phyloP scores from a whole-genome alignment of 2,329 filamentous ascomycete species.

The Pleoardoris graminearum region DNA sequence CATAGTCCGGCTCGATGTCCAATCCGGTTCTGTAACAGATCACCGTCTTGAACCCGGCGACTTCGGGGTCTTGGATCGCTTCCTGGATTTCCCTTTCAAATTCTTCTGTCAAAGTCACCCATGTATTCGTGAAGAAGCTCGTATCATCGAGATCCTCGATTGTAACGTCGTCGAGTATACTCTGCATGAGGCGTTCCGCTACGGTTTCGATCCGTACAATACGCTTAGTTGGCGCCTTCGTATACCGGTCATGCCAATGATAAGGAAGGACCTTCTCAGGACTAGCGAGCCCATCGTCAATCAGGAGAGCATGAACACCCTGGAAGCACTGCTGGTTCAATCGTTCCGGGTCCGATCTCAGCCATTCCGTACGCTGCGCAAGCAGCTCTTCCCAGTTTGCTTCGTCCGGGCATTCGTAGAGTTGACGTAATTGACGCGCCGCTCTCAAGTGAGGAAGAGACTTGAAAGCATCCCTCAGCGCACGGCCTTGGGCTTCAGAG shows the following conservation, averaged over 20 bases:
- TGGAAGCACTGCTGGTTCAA: slow-evolving; percentile 68
- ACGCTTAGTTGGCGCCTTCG: slow-evolving; percentile 65
- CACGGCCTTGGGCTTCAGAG: slow-evolving; percentile 72
- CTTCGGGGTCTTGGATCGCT: slow-evolving; percentile 65
- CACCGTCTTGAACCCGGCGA: slow-evolving; percentile 81
- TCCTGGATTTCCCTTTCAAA: slow-evolving; percentile 59
- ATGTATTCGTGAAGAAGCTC: slow-evolving; percentile 43
- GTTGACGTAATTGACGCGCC: slow-evolving; percentile 66
- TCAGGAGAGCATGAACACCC: slow-evolving; percentile 72
- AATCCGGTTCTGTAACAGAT: slow-evolving; percentile 81
- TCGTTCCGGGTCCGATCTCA: slow-evolving; percentile 53
- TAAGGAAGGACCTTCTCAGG: slow-evolving; percentile 62
- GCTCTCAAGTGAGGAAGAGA: slow-evolving; percentile 72
- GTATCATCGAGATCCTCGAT: slow-evolving; percentile 38
- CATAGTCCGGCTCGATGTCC: slow-evolving; percentile 52
- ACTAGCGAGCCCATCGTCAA: slow-evolving; percentile 73
- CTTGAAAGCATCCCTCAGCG: slow-evolving; percentile 63
- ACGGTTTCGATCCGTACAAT: slow-evolving; percentile 79
- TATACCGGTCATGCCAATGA: slow-evolving; percentile 63
- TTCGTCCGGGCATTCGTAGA: slow-evolving; percentile 62
- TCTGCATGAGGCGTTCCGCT: slow-evolving; percentile 64
- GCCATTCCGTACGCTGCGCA: slow-evolving; percentile 52
- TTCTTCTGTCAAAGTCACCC: slow-evolving; percentile 52
- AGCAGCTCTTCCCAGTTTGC: slow-evolving; percentile 64
- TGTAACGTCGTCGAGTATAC: slow-evolving; percentile 48